Percentiles rank a stretch among this genome's conserved stretches.
Conservation (phyloP, 2,329 filamentous ascomycete species). For the Alternaria arborescens region DNA sequence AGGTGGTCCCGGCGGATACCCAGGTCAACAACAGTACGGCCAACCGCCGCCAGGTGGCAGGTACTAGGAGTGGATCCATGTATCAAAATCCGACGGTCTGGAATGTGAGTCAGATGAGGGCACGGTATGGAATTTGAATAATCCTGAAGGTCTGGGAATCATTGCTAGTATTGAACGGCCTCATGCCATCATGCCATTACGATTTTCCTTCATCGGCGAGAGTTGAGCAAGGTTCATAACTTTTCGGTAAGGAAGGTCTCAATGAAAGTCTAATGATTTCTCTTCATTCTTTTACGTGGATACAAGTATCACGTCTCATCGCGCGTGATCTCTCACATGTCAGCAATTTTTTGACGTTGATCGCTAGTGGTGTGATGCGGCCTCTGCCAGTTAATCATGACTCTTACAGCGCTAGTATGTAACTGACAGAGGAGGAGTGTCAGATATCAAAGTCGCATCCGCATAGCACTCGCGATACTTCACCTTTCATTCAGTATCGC, state of each 20-base stretch:
- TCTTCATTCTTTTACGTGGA: not conserved
- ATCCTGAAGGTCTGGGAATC: not conserved
- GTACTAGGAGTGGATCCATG: slow-evolving; percentile 16
- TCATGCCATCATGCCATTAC: not conserved
- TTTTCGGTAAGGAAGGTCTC: not conserved
- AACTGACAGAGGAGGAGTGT: not conserved
- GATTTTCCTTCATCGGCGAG: not conserved
- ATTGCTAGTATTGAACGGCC: not conserved
- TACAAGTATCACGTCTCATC: not conserved
- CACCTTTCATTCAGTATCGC: not conserved
- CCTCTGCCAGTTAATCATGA: not conserved
- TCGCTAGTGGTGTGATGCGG: not conserved
- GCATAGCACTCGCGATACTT: not conserved
- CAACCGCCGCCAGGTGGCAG: slow-evolving; percentile 30
- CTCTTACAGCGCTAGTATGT: not conserved
- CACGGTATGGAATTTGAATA: not conserved
- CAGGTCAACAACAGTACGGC: slow-evolving; percentile 35
- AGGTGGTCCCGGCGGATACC: slow-evolving; percentile 32
- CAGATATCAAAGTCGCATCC: not conserved
- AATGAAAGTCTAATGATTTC: not conserved
- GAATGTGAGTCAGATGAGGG: not conserved
- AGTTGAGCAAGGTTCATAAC: not conserved
- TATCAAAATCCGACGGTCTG: not conserved
- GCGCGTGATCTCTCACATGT: not conserved
- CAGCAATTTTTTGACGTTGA: not conserved